phyloP scores from a whole-genome alignment of 2,329 filamentous ascomycete genomes.

The Colletotrichum abscissum region DNA sequence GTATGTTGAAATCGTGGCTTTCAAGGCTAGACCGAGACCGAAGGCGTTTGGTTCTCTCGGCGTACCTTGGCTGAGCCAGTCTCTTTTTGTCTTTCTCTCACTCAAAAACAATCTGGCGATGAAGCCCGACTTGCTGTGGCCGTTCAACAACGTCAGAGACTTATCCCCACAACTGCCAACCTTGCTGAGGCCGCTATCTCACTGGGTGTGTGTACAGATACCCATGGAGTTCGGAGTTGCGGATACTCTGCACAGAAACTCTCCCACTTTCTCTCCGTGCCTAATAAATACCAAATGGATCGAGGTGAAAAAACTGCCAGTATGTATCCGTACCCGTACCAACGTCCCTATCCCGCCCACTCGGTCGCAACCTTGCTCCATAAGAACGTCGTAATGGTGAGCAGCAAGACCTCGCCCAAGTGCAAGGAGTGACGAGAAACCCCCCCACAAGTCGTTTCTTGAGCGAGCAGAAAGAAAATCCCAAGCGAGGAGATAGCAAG shows the following conservation, averaged over 20 bases:
- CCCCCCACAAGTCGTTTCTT: constrained; percentile 3
- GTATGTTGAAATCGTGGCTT: background rate
- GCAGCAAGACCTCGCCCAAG: constrained; percentile 1
- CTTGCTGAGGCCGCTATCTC: background rate
- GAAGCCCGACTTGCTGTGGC: background rate
- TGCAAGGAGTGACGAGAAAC: constrained; percentile 3
- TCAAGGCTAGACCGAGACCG: background rate
- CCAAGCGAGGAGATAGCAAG: background rate
- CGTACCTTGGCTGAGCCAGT: background rate
- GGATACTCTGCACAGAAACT: background rate
- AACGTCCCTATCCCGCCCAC: background rate
- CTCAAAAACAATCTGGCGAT: background rate
- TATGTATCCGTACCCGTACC: background rate
- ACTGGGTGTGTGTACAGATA: background rate
- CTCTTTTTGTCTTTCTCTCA: background rate
- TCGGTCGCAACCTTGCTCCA: background rate
- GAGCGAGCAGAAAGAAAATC: background rate
- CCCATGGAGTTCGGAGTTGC: background rate
- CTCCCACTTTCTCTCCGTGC: background rate
- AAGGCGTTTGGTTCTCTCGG: background rate
- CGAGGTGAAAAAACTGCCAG: background rate
- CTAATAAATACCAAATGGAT: background rate
- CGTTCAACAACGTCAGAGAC: background rate
- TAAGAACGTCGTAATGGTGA: background rate
- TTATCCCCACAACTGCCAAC: background rate